Conservation (phyloP, 345 rosid species). For the Laguncularia racemosa region DNA sequence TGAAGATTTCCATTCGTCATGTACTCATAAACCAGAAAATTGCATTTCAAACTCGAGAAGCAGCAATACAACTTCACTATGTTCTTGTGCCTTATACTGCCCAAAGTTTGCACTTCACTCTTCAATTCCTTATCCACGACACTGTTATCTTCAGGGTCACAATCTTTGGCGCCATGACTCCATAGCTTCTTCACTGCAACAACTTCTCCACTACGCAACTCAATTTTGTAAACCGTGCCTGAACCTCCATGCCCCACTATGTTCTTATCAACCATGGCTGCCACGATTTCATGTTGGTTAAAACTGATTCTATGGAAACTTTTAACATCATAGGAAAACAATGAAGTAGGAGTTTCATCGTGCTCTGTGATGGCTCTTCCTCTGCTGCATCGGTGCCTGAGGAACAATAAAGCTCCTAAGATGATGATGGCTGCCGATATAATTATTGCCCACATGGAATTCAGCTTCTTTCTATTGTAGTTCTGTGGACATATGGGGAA, state of each 20-base stretch:
- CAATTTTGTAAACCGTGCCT: constrained; percentile 70
- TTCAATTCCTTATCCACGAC: constrained; percentile 51
- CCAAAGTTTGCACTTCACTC: constrained; percentile 87
- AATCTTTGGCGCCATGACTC: constrained; percentile 50
- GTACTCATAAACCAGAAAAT: constrained; percentile 77
- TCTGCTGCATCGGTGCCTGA: constrained; percentile 43
- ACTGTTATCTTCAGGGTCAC: constrained; percentile 39
- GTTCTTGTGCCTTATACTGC: constrained; percentile 79
- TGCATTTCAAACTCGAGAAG: constrained; percentile 62
- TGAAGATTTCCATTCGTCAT: constrained; percentile 90
- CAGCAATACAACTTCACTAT: constrained; percentile 80
- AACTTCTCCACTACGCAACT: constrained; percentile 53
- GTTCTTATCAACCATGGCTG: constrained; percentile 70
- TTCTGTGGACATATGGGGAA: constrained; percentile 54
- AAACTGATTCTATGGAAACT: constrained; percentile 78
- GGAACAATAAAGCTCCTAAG: constrained; percentile 47
- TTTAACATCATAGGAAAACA: constrained; percentile 67
- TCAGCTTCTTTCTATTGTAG: constrained; percentile 36
- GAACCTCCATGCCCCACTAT: constrained; percentile 88
- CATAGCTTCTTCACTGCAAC: constrained; percentile 82
- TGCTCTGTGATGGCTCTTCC: constrained; percentile 42
- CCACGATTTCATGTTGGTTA: constrained; percentile 61
- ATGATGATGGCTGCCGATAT: constrained; percentile 42
- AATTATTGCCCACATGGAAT: constrained; percentile 53
- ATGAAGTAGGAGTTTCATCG: constrained; percentile 46